Percentiles rank a stretch among this genome's conserved stretches.
phyloP scores from a whole-genome alignment of 2,329 filamentous ascomycete genomes.

The Metarhizium brunneum region DNA sequence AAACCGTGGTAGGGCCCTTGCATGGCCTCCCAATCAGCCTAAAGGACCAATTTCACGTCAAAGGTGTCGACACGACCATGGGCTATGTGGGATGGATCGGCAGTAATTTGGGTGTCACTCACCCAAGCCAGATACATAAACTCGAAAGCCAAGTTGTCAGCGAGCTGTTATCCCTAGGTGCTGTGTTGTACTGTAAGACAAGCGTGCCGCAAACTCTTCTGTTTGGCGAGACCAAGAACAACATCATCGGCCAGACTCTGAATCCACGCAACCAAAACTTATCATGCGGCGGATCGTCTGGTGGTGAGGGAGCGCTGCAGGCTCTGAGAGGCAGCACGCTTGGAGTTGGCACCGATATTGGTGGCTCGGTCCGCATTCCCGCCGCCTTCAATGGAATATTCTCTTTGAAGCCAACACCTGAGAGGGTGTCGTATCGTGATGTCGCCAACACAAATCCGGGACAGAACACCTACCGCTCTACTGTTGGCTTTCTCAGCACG shows the following conservation, averaged over 20 bases:
- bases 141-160: not conserved
- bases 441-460: constrained; percentile 30
- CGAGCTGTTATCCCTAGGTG: constrained; percentile 1
- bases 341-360: constrained; percentile 33
- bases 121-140: not conserved
- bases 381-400: constrained; percentile 25
- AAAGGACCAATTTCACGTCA: constrained; percentile 15
- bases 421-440: constrained; percentile 11
- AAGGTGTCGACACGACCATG: constrained; percentile 1
- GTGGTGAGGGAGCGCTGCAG: constrained; percentile 39
- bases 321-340: constrained; percentile 31
- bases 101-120: not conserved
- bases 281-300: constrained; percentile 54
- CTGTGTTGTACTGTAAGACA: constrained; percentile 52
- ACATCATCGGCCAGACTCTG: constrained; percentile 51
- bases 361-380: constrained; percentile 28
- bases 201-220: constrained; percentile 48
- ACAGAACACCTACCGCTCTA: constrained; percentile 52
- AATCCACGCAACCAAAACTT: constrained; percentile 53
- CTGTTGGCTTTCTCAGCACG: constrained; percentile 53
- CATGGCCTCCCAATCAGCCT: constrained; percentile 47
- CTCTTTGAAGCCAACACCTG: constrained; percentile 21
- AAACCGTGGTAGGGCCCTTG: constrained; percentile 32
- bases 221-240: constrained; percentile 51
- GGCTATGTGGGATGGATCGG: constrained; percentile 24